A percentile compares a stretch with the other conserved stretches of the same genome.
Conservation (phyloP, 352 stramenopile species). For the Hyaloperonospora arabidopsidis region DNA sequence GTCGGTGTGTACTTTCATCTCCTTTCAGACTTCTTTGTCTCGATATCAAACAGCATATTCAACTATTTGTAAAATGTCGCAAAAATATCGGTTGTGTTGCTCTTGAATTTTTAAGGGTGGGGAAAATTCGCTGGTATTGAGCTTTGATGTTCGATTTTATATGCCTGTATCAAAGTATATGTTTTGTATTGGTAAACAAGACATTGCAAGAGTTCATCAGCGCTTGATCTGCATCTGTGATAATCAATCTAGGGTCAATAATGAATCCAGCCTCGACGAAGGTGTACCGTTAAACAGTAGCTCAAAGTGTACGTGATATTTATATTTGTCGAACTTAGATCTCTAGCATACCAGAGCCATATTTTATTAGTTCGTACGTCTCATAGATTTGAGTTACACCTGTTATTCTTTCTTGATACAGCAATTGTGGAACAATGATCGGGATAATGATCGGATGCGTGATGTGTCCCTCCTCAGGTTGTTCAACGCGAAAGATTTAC, state of each 20-base stretch:
- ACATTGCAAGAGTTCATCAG: background rate
- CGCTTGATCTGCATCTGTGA: background rate
- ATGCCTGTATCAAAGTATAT: background rate
- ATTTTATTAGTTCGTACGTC: background rate
- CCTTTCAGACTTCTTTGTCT: background rate
- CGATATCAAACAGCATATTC: background rate
- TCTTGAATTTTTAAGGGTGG: background rate
- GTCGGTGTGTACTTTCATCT: background rate
- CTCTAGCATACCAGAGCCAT: background rate
- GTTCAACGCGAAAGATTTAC: background rate
- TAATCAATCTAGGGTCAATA: background rate
- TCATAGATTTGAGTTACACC: background rate
- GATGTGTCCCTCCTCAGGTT: background rate
- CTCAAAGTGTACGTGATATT: background rate
- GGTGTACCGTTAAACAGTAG: background rate
- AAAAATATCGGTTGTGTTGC: background rate
- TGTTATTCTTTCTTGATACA: background rate
- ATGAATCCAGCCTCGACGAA: background rate
- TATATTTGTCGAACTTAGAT: background rate
- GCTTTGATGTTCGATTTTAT: background rate
- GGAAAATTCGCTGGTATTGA: background rate
- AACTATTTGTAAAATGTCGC: background rate
- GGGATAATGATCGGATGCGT: background rate
- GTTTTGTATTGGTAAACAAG: background rate
- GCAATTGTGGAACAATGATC: background rate